These are phyloP conservation scores for Pleochaeta shiraiana DNA, from an alignment of 2,329 filamentous ascomycete species.

Conservation along the genomic window DNA sequence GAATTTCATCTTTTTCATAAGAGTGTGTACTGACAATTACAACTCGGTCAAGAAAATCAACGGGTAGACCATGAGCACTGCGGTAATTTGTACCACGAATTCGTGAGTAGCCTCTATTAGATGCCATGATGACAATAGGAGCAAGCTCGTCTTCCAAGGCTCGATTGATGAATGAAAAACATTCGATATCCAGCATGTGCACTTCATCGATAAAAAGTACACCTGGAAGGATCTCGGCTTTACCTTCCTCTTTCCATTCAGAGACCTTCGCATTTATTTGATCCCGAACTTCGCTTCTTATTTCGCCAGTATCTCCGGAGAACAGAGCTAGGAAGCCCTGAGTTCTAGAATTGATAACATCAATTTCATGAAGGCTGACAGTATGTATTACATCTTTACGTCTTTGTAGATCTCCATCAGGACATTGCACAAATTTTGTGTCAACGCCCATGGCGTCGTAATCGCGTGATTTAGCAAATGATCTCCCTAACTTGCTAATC, in stretches of 20 bases:
- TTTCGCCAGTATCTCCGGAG: conserved; percentile 95
- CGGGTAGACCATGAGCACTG: conserved; percentile 78
- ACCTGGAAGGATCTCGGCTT: conserved; percentile 91
- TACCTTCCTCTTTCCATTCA: conserved; percentile 99
- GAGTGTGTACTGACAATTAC: conserved; percentile 88
- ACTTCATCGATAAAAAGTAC: conserved; percentile 98
- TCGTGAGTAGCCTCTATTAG: conserved; percentile 76
- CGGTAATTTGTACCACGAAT: conserved; percentile 89
- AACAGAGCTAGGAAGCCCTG: conserved; percentile 96
- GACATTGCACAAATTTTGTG: conserved; percentile 95
- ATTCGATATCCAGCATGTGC: conserved; percentile 99
- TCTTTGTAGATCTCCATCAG: conserved; percentile 92
- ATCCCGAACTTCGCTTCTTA: conserved; percentile 87
- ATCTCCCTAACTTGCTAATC: conserved; percentile 90
- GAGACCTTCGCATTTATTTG: conserved; percentile 99
- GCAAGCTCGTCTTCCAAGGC: conserved; percentile 87
- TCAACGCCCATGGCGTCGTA: conserved; percentile 99
- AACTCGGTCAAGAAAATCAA: conserved; percentile 90
- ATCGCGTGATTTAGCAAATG: conserved; percentile 83
- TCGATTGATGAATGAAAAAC: conserved; percentile 96
- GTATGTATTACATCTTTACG: conserved; percentile 95
- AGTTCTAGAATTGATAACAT: conserved; percentile 98
- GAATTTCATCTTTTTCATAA: conserved; percentile 67
- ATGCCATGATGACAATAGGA: conserved; percentile 98
- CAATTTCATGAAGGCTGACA: conserved; percentile 91